Base-by-base conservation (phyloP, 306 rosid species). In the Purshia tridentata region DNA sequence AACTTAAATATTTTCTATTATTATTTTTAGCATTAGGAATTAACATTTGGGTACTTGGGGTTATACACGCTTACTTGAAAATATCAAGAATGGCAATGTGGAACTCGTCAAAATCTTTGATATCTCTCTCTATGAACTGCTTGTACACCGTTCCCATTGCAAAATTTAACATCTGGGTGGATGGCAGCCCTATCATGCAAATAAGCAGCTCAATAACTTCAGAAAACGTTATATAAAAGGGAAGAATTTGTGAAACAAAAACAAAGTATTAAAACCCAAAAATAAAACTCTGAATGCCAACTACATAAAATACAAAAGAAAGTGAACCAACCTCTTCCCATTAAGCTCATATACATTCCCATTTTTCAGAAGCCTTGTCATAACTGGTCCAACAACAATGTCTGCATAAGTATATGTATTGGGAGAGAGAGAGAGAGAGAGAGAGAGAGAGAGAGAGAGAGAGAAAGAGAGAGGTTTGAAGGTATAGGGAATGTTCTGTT, bases 31-130 rank as follows among this genome's bases (percentile, higher is more conserved):
- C 35, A 29, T 29, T 29, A 29, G 1, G 8, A 44, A 44, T 48
- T 12, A 48, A 48, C 12, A 6, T 44, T 44, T 44, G 35, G 35
- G 35, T 29, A 40, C 7, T 37, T 37, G 65, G 37, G 65, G 46
- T 15, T 37, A 60, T 29, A 29, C 65, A 29, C 13, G 49, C 80
- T 77, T 80, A 88, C 92, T 46, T 83, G 88, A 85, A 86, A 73
- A 88, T 65, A 52, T 85, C 90, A 68, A 91, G 94, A 80, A 86
- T 70, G 37, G 90, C 88, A 35, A 18, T 10, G n/a, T 85, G 87
- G 51, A 91, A 91, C 0, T 54, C 63, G 0, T 82, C 79, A 35
- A 69, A 64, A 60, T 42, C 0, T 22, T 45, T 10, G 50, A 80
- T 79, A 0, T 80, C 74, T 54, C 54, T 70, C 42, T 72, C 68